Evolutionary conservation across 225 moss, liverwort and hornwort genomes (phyloP), one percentile per base, ranked within the genome.

Genomic region (Polytrichum formosum): DNA sequence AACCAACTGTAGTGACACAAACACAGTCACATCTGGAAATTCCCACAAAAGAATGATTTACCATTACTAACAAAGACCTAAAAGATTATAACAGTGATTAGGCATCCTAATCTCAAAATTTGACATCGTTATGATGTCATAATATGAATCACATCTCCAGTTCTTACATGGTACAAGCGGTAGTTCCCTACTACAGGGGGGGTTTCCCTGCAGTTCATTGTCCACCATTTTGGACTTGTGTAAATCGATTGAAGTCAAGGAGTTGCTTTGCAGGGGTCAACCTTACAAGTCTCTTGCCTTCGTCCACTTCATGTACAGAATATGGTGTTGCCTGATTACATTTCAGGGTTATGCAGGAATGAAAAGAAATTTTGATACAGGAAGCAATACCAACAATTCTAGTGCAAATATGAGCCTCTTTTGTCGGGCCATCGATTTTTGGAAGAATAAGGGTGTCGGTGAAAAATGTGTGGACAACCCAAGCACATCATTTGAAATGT

Each of bases 361-460:
- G 7, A 31, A 31, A 31, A 31, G 31, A 31, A 31, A 31, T 31
- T 31, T 31, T 7, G 31, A 31, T 31, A 63, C 46, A 27, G 69
- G 56, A 35, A 74, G n/a, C 66, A 69, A 31, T 90, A 91, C 93
- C 95, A 79, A 96, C 87, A 77, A 90, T 64, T 82, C 67, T 80
- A 64, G 91, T 93, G n/a, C 35, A 9, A 46, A 46, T 46, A 98
- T 76, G 30, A 96, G 74, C 25, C 96, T 91, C 85, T 98, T 98
- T 91, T 0, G 92, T 98, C 53, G 98, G 98, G 30, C 94, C 98
- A 70, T 98, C 93, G 53, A 98, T 70, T 67, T 91, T 92, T 68
- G 98, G 98, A 85, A 94, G 90, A 67, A 98, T 90, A 61, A 98
- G 92, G 2, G 94, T 91, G 70, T 93, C 87, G 26, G 92, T 94